Evolutionary conservation across 2,329 filamentous ascomycete species (phyloP).

Genomic region (Rutstroemia sp.): DNA sequence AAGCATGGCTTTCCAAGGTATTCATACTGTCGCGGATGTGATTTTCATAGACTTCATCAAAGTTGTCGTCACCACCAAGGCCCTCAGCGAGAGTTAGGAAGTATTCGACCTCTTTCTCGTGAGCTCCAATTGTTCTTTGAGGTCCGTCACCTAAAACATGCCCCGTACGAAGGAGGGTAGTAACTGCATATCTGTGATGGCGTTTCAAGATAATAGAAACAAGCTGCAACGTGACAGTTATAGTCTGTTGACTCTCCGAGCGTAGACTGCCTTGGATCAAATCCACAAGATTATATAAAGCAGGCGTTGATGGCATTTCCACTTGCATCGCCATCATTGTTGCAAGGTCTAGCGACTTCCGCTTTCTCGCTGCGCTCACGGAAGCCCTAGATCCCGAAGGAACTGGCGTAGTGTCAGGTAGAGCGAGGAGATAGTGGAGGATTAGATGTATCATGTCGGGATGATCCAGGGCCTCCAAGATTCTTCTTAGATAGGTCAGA

Average conservation of each 20-base stretch:
- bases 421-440: constrained; percentile 80
- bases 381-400: constrained; percentile 37
- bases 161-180: constrained; percentile 65
- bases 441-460: constrained; percentile 92
- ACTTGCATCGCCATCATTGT: constrained; percentile 70
- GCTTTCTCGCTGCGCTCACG: constrained; percentile 64
- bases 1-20: constrained; percentile 64
- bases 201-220: constrained; percentile 78
- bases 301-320: constrained; percentile 67
- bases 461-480: constrained; percentile 85
- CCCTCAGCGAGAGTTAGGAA: constrained; percentile 61
- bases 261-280: constrained; percentile 78
- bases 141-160: constrained; percentile 45
- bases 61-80: constrained; percentile 60
- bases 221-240: constrained; percentile 81
- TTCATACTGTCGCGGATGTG: constrained; percentile 65
- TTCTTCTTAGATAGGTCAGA: constrained; percentile 83
- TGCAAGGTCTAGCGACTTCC: constrained; percentile 83
- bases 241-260: constrained; percentile 81
- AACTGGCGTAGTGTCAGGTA: constrained; percentile 49
- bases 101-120: constrained; percentile 67
- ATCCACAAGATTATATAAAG: constrained; percentile 89
- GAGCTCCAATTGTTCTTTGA: constrained; percentile 62
- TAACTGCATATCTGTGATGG: constrained; percentile 80
- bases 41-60: constrained; percentile 65